These are phyloP conservation scores for Sclerotinia subarctica DNA, from an alignment of 2,329 filamentous ascomycete species.

Conservation along the genomic window DNA sequence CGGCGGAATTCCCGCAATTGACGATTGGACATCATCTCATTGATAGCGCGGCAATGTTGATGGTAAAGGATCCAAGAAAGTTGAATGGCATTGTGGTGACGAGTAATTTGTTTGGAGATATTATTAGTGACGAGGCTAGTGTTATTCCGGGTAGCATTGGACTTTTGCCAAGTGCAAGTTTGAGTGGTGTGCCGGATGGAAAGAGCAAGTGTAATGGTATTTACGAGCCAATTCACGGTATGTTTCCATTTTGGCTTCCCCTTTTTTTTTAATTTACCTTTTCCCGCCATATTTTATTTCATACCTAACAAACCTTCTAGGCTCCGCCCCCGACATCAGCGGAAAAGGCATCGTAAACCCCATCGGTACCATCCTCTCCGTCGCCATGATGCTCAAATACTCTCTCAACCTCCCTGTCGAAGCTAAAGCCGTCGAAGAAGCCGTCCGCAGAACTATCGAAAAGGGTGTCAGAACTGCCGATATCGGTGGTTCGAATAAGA, in stretches of 20 bases:
- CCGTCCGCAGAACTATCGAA: conserved; percentile 78
- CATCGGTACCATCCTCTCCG: conserved; percentile 83
- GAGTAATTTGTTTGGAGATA: conserved; percentile 93
- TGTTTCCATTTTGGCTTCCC: conserved; percentile 25
- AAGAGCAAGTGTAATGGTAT: conserved; percentile 86
- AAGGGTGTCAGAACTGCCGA: conserved; percentile 76
- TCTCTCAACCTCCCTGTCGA: conserved; percentile 77
- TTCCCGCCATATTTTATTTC: not conserved
- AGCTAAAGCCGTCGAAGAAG: conserved; percentile 74
- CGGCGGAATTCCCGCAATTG: conserved; percentile 82
- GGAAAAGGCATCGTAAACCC: conserved; percentile 91
- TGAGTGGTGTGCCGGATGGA: conserved; percentile 82
- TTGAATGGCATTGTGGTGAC: conserved; percentile 91
- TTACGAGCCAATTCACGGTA: conserved; percentile 96
- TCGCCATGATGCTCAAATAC: conserved; percentile 96
- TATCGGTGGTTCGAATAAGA: conserved; percentile 74
- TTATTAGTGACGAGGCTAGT: conserved; percentile 91
- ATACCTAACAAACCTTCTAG: conserved; percentile 41
- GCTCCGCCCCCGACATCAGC: conserved; percentile 89
- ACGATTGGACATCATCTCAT: conserved; percentile 87
- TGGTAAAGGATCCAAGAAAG: conserved; percentile 87
- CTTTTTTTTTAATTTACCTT: not conserved
- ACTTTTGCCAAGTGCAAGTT: conserved; percentile 79
- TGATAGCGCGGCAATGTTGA: conserved; percentile 94
- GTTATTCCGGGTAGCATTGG: conserved; percentile 92